These are phyloP conservation scores for Paramecium sonneborni DNA, from an alignment of 73 alveolate species.

Conservation along the genomic window DNA sequence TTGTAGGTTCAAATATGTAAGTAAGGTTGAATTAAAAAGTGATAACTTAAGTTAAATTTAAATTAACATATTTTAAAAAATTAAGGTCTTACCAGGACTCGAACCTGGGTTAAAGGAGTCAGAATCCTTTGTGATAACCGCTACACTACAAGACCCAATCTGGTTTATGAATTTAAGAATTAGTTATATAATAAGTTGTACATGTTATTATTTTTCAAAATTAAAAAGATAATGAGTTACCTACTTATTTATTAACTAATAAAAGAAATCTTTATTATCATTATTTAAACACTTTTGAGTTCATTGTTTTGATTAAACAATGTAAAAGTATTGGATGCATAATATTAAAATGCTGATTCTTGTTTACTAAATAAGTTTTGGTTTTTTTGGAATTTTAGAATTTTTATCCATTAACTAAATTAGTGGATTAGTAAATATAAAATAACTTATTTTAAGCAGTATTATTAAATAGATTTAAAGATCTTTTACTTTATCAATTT, in stretches of 20 bases:
- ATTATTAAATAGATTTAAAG: neutral
- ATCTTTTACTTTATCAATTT: neutral
- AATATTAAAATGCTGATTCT: neutral
- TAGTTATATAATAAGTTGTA: neutral
- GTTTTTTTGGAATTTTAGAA: neutral
- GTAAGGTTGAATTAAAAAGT: neutral
- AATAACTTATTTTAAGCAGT: neutral
- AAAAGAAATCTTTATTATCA: neutral
- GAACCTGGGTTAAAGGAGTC: slow-evolving; percentile 89
- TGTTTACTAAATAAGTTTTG: neutral
- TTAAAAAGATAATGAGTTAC: neutral
- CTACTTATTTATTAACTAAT: neutral
- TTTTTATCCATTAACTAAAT: neutral
- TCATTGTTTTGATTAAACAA: neutral
- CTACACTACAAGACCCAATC: slow-evolving; percentile 82
- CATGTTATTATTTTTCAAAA: neutral
- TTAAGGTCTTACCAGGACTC: slow-evolving; percentile 88
- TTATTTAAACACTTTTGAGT: neutral
- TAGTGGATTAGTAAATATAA: neutral
- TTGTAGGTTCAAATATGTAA: neutral
- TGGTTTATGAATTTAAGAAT: neutral
- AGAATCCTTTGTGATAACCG: slow-evolving; percentile 89
- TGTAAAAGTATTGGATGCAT: neutral
- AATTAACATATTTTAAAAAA: slow-evolving; percentile 38
- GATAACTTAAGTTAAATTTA: neutral